These are phyloP conservation scores for Aureobasidium sp. DNA, from an alignment of 2,329 filamentous ascomycete genomes.

Conservation along the genomic window DNA sequence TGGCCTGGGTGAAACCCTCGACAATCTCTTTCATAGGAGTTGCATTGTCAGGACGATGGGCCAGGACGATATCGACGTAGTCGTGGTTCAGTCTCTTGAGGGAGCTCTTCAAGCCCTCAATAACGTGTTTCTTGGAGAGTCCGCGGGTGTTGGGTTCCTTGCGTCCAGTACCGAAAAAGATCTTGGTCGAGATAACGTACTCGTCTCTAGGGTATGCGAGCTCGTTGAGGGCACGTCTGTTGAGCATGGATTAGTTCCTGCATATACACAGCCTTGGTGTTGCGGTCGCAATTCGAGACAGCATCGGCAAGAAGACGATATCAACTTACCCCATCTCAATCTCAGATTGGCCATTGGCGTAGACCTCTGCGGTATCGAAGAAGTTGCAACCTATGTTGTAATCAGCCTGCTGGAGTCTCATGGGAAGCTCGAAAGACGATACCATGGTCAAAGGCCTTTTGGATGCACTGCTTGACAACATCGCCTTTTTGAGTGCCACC, in stretches of 20 bases:
- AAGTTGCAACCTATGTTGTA: conserved; percentile 38
- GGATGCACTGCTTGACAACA: conserved; percentile 46
- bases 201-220: conserved; percentile 42
- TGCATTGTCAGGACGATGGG: conserved; percentile 51
- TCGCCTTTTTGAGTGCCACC: conserved; percentile 45
- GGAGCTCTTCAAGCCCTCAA: conserved; percentile 53
- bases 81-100: conserved; percentile 54
- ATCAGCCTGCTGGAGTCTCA: neutral
- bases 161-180: conserved; percentile 50
- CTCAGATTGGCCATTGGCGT: conserved; percentile 55
- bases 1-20: conserved; percentile 45
- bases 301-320: neutral
- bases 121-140: conserved; percentile 44
- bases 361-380: conserved; percentile 46
- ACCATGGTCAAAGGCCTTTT: conserved; percentile 42
- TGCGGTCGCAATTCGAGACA: neutral
- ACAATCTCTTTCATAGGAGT: conserved; percentile 59
- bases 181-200: conserved; percentile 34
- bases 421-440: neutral
- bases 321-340: conserved; percentile 47
- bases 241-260: neutral
- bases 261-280: neutral
- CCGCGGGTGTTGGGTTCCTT: conserved; percentile 53
- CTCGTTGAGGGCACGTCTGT: conserved; percentile 36
- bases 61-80: conserved; percentile 61